phyloP scores from a whole-genome alignment of 2,329 filamentous ascomycete genomes.

The Fusarium virguliforme region DNA sequence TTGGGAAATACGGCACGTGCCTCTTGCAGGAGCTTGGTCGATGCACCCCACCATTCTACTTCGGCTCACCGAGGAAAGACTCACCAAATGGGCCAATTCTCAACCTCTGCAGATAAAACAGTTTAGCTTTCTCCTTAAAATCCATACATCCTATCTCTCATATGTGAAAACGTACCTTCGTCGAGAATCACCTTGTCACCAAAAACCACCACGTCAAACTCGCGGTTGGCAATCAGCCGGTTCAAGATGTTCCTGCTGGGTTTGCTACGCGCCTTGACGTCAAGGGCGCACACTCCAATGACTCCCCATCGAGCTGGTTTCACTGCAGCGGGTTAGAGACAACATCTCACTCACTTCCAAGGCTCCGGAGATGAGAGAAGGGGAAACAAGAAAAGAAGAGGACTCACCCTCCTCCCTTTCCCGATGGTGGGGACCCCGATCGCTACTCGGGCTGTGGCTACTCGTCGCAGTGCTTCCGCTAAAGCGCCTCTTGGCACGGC shows the following conservation, averaged over 20 bases:
- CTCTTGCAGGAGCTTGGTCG: conserved; percentile 43
- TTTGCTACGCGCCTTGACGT: conserved; percentile 96
- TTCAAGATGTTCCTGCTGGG: conserved; percentile 97
- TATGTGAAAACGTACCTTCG: conserved; percentile 71
- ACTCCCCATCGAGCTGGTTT: conserved; percentile 75
- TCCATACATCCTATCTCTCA: conserved; percentile 4
- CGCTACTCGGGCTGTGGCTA: conserved; percentile 84
- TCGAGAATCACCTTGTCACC: conserved; percentile 99
- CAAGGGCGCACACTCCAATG: conserved; percentile 95
- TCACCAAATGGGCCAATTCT: conserved; percentile 94
- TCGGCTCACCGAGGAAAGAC: conserved; percentile 58
- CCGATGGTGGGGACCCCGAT: conserved; percentile 69
- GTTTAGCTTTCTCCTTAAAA: conserved; percentile 32
- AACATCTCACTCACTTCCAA: not conserved
- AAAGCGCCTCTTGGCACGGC: conserved; percentile 80
- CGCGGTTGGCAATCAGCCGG: conserved; percentile 87
- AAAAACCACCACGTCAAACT: conserved; percentile 98
- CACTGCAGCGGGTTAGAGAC: conserved; percentile 55
- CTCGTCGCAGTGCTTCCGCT: conserved; percentile 87
- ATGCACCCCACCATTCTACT: conserved; percentile 54
- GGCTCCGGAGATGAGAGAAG: not conserved
- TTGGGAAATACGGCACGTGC: conserved; percentile 48
- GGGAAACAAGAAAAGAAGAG: conserved; percentile 9
- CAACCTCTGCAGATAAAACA: conserved; percentile 72
- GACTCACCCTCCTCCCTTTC: conserved; percentile 71